A percentile compares a stretch with the other conserved stretches of the same genome.
These are phyloP conservation scores for Blepharisma stoltei DNA, from an alignment of 73 alveolate species.

Conservation along the genomic window DNA sequence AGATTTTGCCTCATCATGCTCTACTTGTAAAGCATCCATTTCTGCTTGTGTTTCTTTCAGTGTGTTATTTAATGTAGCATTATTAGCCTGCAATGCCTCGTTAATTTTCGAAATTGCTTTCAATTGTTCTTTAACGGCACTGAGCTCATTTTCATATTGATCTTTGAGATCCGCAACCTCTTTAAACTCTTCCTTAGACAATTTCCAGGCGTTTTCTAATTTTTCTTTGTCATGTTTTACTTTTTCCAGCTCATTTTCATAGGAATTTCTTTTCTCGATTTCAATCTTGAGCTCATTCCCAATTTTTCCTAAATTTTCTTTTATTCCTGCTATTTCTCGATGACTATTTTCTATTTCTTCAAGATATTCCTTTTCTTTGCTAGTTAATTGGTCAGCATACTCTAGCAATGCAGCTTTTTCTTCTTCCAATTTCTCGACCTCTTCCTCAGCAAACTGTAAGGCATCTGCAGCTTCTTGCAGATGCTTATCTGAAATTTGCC, in stretches of 20 bases:
- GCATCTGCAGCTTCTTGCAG: constrained; percentile 31
- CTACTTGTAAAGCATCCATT: not conserved
- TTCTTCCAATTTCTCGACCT: constrained; percentile 23
- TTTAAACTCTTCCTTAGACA: not conserved
- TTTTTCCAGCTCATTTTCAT: constrained; percentile 14
- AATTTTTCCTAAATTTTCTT: not conserved
- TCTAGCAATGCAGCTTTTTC: constrained; percentile 22
- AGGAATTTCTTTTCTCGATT: not conserved
- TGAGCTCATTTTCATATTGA: too few relatives aligned
- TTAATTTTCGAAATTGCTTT: not conserved
- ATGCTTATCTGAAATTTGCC: not conserved
- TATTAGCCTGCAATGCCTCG: constrained; percentile 15
- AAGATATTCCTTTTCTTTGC: constrained; percentile 1
- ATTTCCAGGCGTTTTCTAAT: not conserved
- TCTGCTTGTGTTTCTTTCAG: constrained; percentile 23
- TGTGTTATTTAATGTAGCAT: not conserved
- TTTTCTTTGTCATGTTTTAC: not conserved
- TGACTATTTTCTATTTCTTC: not conserved
- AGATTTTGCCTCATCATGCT: not conserved
- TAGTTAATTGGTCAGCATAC: constrained; percentile 7
- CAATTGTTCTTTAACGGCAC: not conserved
- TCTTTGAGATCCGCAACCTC: too few relatives aligned
- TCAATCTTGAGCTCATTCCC: not conserved
- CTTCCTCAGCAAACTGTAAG: constrained; percentile 16
- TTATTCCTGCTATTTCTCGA: not conserved